Conservation (phyloP, 495 filamentous ascomycete species). For the Xylaria acuta region DNA sequence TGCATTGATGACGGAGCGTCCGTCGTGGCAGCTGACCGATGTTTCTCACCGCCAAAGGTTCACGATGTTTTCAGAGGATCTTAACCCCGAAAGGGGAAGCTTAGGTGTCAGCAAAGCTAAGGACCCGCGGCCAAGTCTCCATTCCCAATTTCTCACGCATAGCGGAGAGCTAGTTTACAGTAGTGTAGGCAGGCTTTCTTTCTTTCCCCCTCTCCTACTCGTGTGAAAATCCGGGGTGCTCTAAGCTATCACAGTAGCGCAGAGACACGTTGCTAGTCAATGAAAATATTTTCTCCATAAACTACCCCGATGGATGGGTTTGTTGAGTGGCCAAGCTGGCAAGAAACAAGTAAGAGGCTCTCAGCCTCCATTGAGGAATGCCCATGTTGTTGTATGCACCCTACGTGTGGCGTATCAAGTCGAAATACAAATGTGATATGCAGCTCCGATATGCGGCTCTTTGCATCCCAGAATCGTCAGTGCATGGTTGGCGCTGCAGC, state of each 20-base stretch:
- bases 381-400: conserved; percentile 5
- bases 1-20: conserved; percentile 17
- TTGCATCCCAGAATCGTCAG: not conserved
- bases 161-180: conserved; percentile 8
- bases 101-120: conserved; percentile 4
- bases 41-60: conserved; percentile 19
- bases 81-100: conserved; percentile 14
- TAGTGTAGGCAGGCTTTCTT: conserved; percentile 2
- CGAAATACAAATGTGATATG: not conserved
- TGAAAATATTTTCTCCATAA: conserved; percentile 14
- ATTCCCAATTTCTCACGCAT: conserved; percentile 7
- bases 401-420: conserved; percentile 1
- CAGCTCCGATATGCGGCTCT: conserved; percentile 26
- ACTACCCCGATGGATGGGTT: too few species aligned
- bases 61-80: conserved; percentile 21
- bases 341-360: not conserved
- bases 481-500: conserved; percentile 11
- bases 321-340: not conserved
- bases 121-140: conserved; percentile 6
- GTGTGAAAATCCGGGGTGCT: conserved; percentile 22
- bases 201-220: not conserved
- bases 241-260: conserved; percentile 9
- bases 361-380: not conserved
- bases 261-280: not conserved
- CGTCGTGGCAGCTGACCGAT: conserved; percentile 10